These are phyloP conservation scores for Colletotrichum costaricense DNA, from an alignment of 2,329 filamentous ascomycete species.

Conservation along the genomic window DNA sequence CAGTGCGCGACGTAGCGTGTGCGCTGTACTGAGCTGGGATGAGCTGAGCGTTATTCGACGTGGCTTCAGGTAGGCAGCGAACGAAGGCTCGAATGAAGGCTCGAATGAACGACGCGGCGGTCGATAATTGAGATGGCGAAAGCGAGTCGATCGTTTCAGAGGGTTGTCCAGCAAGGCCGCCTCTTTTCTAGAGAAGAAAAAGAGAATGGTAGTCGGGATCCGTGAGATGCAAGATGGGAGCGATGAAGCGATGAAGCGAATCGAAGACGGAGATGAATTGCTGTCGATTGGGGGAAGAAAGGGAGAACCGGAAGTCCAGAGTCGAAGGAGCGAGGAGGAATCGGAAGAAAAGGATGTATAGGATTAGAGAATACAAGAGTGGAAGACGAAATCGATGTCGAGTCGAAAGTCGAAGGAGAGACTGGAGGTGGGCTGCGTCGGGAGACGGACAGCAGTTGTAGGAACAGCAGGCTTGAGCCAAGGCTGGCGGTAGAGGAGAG, in stretches of 20 bases:
- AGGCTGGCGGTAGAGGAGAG: constrained; percentile 18
- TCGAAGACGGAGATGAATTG: constrained; percentile 15
- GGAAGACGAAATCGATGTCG: constrained; percentile 17
- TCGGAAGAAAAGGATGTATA: constrained; percentile 26
- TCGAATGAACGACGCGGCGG: not conserved
- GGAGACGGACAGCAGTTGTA: constrained; percentile 9
- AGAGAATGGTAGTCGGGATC: constrained; percentile 23
- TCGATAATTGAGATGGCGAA: constrained; percentile 1
- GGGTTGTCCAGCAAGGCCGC: constrained; percentile 36
- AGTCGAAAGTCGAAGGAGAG: not conserved
- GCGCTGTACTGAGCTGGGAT: not conserved
- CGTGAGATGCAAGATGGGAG: not conserved
- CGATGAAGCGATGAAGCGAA: constrained; percentile 14
- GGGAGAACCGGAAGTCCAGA: not conserved
- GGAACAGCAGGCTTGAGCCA: constrained; percentile 21
- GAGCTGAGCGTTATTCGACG: constrained; percentile 1
- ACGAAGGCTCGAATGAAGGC: constrained; percentile 12
- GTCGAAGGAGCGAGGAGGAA: constrained; percentile 26
- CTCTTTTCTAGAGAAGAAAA: constrained; percentile 27
- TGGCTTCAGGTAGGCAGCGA: not conserved
- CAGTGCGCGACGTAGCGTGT: constrained; percentile 20
- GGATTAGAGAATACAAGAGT: constrained; percentile 10
- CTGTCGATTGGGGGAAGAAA: constrained; percentile 13
- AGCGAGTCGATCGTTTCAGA: constrained; percentile 26
- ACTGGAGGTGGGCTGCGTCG: not conserved